Evolutionary conservation across 1,139 yeast genomes (phyloP).

Genomic region (Sugiyamaella grinbergsii): DNA sequence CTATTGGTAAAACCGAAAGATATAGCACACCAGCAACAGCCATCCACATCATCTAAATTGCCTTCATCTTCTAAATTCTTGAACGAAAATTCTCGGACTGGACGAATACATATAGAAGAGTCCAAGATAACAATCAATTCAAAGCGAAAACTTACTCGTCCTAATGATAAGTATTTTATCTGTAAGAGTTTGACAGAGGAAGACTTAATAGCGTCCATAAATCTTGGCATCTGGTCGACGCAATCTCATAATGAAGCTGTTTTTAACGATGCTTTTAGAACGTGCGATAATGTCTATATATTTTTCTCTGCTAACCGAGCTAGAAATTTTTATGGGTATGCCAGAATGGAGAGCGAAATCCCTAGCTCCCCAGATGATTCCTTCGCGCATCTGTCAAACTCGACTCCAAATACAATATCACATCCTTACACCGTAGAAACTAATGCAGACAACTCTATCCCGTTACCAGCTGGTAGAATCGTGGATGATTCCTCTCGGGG

Average conservation of each 20-base stretch:
- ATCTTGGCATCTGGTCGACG: constrained; percentile 45
- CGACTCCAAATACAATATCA: constrained; percentile 8
- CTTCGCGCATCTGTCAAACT: constrained; percentile 1
- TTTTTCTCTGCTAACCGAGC: constrained; percentile 47
- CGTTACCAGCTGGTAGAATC: constrained; percentile 44
- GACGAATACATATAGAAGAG: not conserved
- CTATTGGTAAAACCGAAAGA: constrained; percentile 38
- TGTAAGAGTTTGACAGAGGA: constrained; percentile 46
- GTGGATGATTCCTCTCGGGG: constrained; percentile 46
- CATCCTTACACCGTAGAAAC: constrained; percentile 31
- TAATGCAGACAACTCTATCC: constrained; percentile 30
- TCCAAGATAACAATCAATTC: not conserved
- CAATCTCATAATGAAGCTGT: constrained; percentile 44
- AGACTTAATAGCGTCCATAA: constrained; percentile 42
- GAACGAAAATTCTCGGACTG: not conserved
- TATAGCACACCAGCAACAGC: not conserved
- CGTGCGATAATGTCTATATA: constrained; percentile 43
- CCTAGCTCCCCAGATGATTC: constrained; percentile 15
- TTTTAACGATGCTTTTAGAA: constrained; percentile 43
- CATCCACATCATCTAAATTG: not conserved
- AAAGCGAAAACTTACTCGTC: not conserved
- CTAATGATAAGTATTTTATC: constrained; percentile 42
- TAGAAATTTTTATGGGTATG: constrained; percentile 46
- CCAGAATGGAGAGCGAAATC: constrained; percentile 42
- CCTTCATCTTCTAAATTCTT: not conserved